phyloP scores from a whole-genome alignment of 768 basidiomycete species.

The Rhizopogon salebrosus region DNA sequence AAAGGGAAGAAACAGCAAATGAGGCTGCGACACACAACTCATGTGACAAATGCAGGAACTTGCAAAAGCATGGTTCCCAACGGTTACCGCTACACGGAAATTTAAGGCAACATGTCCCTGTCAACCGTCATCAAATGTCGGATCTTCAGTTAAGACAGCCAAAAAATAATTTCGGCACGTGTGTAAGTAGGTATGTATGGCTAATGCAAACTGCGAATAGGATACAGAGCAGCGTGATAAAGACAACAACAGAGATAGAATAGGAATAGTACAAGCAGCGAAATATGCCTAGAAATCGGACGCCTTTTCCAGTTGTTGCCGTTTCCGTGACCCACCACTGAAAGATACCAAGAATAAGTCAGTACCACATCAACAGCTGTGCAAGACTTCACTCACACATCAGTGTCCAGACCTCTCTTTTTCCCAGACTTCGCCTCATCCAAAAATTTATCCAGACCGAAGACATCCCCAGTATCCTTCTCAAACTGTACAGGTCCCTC shows the following conservation, averaged over 20 bases:
- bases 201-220: neutral
- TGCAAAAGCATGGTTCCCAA: neutral
- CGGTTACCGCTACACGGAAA: neutral
- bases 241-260: slow-evolving; percentile 1
- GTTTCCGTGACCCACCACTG: slow-evolving; percentile 59
- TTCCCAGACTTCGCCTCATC: slow-evolving; percentile 95
- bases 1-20: neutral
- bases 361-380: neutral
- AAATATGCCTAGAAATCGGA: slow-evolving; percentile 31
- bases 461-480: slow-evolving; percentile 95
- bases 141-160: neutral
- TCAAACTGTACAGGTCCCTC: slow-evolving; percentile 99
- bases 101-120: neutral
- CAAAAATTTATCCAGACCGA: slow-evolving; percentile 94
- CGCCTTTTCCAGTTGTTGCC: slow-evolving; percentile 64
- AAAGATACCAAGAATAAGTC: neutral
- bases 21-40: too few relatives aligned
- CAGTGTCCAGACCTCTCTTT: slow-evolving; percentile 81
- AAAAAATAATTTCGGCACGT: too few relatives aligned
- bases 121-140: too few relatives aligned
- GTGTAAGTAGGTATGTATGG: neutral
- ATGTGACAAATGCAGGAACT: too few relatives aligned
- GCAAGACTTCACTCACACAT: slow-evolving; percentile 43
- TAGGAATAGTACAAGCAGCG: neutral
- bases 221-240: slow-evolving; percentile 3